Base-by-base conservation (phyloP, 495 filamentous ascomycete species). In the Cairneyella variabilis region DNA sequence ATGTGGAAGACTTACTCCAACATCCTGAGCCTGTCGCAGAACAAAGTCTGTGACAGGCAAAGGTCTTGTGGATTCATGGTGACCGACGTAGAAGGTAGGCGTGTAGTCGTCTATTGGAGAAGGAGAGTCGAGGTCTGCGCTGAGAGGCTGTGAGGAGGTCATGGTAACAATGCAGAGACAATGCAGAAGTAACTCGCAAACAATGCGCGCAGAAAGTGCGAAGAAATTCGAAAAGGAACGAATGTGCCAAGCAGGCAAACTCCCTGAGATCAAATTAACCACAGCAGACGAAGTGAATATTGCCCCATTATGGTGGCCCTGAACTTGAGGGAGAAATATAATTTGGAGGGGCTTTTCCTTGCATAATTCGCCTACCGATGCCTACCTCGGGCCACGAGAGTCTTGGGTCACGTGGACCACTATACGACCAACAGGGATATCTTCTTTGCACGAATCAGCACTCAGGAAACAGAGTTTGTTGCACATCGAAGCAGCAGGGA, bases 1-100 rank as follows among this genome's bases (percentile, higher is more conserved):
- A 17, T 21, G 28, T 28, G n/a, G 9, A 40, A 38, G 20, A 71
- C 80, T 70, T 71, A 83, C 82, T 66, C 76, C 78, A 47, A 69
- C 67, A 60, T 79, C 84, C 52, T 90, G 83, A 1, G 89, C 83
- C 56, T 83, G 79, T 32, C 72, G 73, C 56, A 95, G 79, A 46
- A 86, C 71, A 53, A 80, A 64, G 14, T 83, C 68, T 8, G 82
- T 82, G 51, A 91, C 80, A 18, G 80, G 74, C 38, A 79, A 62
- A 2, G 69, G 64, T 8, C 89, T 78, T 27, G 77, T 78, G 8
- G 78, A 80, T 63, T 95, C 86, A 78, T 96, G 88, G 48, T 95
- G 88, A 38, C 90, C 91, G 52, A 96, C 77, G 58, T 84, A 91
- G 62, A 93, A 91, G 1, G 69, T 69, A 16, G 87, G 85, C 25